phyloP scores from a whole-genome alignment of 169 alveolate genomes.

The Eimeria acervulina region DNA sequence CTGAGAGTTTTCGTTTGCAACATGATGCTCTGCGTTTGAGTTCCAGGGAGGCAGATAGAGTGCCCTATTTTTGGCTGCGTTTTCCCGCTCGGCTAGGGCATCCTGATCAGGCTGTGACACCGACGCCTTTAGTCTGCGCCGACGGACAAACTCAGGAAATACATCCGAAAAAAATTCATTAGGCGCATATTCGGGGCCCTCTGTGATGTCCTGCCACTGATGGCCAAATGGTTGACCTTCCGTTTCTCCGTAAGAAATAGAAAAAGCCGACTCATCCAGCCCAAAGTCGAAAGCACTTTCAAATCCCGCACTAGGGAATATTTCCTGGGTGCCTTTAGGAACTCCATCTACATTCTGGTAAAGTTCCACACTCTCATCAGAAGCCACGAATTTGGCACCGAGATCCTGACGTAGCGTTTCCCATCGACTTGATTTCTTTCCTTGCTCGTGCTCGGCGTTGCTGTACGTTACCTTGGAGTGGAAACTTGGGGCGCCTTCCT shows the following conservation, averaged over 20 bases:
- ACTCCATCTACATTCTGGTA: not conserved
- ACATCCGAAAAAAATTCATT: not conserved
- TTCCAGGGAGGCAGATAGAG: not conserved
- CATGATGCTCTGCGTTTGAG: not conserved
- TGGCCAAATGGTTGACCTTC: not conserved
- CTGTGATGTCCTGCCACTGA: not conserved
- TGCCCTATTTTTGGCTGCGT: not conserved
- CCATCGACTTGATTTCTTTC: conserved; percentile 12
- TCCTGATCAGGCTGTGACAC: not conserved
- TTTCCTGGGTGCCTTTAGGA: not conserved
- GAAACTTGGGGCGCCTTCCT: not conserved
- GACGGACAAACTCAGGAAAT: not conserved
- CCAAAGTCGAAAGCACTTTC: not conserved
- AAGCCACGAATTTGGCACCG: not conserved
- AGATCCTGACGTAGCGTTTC: not conserved
- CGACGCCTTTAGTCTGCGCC: not conserved
- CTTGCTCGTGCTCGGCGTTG: not conserved
- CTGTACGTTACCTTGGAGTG: not conserved
- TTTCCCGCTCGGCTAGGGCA: not conserved
- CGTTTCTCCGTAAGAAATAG: not conserved
- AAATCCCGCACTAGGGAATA: not conserved
- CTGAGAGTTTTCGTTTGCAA: not conserved
- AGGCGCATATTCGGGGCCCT: not conserved
- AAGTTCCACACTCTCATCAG: not conserved
- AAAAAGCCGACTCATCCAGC: not conserved